Base-by-base conservation (phyloP, 768 basidiomycete genomes). In the Clavulina sp. region DNA sequence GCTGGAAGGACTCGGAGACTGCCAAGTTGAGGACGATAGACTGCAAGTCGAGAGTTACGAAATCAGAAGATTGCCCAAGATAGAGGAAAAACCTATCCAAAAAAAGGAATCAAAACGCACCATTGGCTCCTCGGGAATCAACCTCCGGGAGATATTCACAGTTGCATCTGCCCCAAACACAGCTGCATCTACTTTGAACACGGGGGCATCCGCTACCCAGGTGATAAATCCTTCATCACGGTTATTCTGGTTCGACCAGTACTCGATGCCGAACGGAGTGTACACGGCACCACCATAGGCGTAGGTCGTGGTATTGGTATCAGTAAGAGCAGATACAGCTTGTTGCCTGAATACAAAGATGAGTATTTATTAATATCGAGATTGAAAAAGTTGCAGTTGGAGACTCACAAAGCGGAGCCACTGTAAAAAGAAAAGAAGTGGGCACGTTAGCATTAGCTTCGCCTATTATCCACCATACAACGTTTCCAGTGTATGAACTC, bases 321-420 rank as follows among this genome's bases (percentile, higher is more conserved):
- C 64, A 3, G 75, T 73, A 41, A 86, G 56, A 4, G 74, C 81
- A 4, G 81, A 84, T 34, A 78, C 56, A 16, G 87, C 83, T 66
- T 91, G 80, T 62, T 89, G 87, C 34, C 34, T 38, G 34, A 38
- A 38, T 19, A 38, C 19, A 9, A 9, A 9, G 9, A 38, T 38
- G 34, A 9, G n/a, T n/a, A n/a, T n/a, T n/a, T n/a, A n/a, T 38
- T 38, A 38, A 19, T 38, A 19, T 9, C 9, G 19, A 38, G 9
- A 38, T 9, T 9, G 34, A 38, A 19, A 38, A 38, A 19, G 19
- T 38, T 19, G 19, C 34, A 38, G 19, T 9, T 38, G 9, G 9
- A 38, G 19, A 38, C 34, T 38, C 34, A 38, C 34, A 38, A 38
- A 19, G 34, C 34, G 19, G 34, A 38, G 9, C 34, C 34, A 38